Conservation (phyloP, 306 rosid species). For the Castanea crenata region DNA sequence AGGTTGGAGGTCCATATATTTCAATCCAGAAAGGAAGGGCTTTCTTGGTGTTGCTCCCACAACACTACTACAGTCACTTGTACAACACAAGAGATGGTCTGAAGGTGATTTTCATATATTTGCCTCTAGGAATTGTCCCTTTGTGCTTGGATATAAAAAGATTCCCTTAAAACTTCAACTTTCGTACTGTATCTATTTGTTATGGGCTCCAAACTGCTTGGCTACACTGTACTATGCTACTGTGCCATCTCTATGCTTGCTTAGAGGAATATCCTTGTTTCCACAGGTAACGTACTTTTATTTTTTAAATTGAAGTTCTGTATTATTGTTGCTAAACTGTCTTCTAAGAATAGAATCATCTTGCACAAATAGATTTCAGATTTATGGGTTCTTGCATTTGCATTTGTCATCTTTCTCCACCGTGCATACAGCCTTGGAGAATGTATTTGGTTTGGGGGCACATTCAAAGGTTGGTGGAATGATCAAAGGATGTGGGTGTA, state of each 20-base stretch:
- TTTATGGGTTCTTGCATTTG: not conserved
- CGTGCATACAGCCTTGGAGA: not conserved
- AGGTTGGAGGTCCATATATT: slow-evolving; percentile 24
- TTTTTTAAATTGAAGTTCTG: not conserved
- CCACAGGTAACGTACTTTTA: not conserved
- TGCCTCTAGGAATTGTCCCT: not conserved
- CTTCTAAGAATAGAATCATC: not conserved
- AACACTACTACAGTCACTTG: not conserved
- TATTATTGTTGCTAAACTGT: not conserved
- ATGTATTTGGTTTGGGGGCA: not conserved
- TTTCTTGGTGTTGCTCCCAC: slow-evolving; percentile 4
- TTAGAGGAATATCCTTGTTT: slow-evolving; percentile 12
- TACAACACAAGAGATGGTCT: slow-evolving; percentile 1
- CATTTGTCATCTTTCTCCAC: not conserved
- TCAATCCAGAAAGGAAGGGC: slow-evolving; percentile 1
- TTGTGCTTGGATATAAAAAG: not conserved
- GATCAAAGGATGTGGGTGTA: not conserved
- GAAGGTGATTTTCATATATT: slow-evolving; percentile 7
- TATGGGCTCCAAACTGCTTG: slow-evolving; percentile 2
- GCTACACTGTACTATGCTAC: not conserved
- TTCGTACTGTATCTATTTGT: not conserved
- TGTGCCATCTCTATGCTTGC: slow-evolving; percentile 1
- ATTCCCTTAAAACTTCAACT: slow-evolving; percentile 4
- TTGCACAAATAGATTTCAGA: not conserved
- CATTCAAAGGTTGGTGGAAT: not conserved